phyloP scores from a whole-genome alignment of 2,329 filamentous ascomycete species.

The Cladosporium sp. region DNA sequence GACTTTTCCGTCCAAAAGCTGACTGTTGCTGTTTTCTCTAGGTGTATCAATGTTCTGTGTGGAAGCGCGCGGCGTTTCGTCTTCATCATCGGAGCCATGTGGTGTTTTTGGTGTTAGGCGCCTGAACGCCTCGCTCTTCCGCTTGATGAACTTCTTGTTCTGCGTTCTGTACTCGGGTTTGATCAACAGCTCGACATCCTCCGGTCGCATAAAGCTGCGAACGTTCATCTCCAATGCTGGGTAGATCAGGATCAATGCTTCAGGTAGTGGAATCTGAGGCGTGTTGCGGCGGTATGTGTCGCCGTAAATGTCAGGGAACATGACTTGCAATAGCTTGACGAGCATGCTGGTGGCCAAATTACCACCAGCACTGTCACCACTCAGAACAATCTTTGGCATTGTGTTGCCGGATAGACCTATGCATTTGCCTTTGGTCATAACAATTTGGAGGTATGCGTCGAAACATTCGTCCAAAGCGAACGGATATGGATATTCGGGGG shows the following conservation, averaged over 20 bases:
- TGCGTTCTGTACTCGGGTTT: slow-evolving; percentile 76
- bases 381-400: slow-evolving; percentile 68
- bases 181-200: slow-evolving; percentile 92
- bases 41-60: background rate
- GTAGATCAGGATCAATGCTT: slow-evolving; percentile 82
- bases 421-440: slow-evolving; percentile 71
- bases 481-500: slow-evolving; percentile 80
- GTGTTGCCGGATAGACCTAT: slow-evolving; percentile 69
- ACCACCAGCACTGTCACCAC: slow-evolving; percentile 75
- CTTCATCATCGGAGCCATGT: slow-evolving; percentile 75
- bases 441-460: slow-evolving; percentile 75
- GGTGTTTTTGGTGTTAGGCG: slow-evolving; percentile 78
- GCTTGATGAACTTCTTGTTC: slow-evolving; percentile 75
- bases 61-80: slow-evolving; percentile 37
- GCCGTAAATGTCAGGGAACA: slow-evolving; percentile 27
- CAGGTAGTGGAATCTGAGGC: slow-evolving; percentile 64
- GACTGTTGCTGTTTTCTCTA: background rate
- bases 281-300: slow-evolving; percentile 44
- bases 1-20: slow-evolving; percentile 11
- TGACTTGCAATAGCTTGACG: slow-evolving; percentile 84
- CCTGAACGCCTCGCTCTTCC: slow-evolving; percentile 88
- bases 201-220: slow-evolving; percentile 98
- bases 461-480: slow-evolving; percentile 86
- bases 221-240: slow-evolving; percentile 96
- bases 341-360: slow-evolving; percentile 76